Evolutionary conservation across 225 moss, liverwort and hornwort genomes (phyloP).

Genomic region (Antitrichia curtipendula): DNA sequence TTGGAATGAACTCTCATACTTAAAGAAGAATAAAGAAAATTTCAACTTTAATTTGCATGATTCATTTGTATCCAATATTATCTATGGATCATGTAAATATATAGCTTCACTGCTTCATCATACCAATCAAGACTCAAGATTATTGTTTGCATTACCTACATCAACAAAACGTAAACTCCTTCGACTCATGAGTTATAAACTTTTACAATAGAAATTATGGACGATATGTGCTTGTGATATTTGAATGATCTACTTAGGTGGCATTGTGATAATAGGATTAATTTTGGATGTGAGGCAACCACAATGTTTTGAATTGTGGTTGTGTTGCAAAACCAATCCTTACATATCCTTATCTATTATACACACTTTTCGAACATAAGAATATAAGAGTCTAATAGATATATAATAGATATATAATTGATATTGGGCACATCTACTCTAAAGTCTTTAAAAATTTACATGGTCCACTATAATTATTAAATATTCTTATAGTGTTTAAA

Average conservation of each 20-base stretch:
- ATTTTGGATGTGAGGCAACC: neutral
- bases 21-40: neutral
- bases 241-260: neutral
- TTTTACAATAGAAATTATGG: fast-evolving
- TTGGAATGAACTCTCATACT: fast-evolving
- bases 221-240: neutral
- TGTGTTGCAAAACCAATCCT: neutral
- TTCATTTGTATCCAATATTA: neutral
- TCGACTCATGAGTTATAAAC: neutral
- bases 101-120: too few species aligned
- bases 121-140: neutral
- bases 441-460: neutral
- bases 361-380: neutral
- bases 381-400: fast-evolving
- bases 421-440: neutral
- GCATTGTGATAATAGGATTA: neutral
- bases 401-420: neutral
- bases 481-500: fast-evolving
- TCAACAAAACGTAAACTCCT: neutral
- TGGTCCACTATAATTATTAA: neutral
- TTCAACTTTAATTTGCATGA: neutral
- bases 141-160: neutral
- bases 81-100: neutral
- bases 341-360: neutral
- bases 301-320: neutral